phyloP scores from a whole-genome alignment of 768 basidiomycete genomes.

The Pisolithus tinctorius region DNA sequence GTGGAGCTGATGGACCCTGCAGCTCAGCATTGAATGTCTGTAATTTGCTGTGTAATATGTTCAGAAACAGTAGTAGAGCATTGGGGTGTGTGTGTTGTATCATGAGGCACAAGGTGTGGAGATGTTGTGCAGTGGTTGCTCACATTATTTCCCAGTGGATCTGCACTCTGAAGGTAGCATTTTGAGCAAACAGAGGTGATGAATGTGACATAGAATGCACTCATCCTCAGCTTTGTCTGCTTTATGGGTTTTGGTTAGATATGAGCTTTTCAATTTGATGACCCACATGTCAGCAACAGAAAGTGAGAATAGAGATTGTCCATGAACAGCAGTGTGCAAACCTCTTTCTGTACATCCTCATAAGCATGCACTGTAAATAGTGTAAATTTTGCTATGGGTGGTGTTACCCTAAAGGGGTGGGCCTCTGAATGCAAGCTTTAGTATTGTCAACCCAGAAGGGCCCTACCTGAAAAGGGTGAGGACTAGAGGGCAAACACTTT shows the following conservation, averaged over 20 bases:
- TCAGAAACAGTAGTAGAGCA: conserved; percentile 83
- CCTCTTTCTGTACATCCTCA: conserved; percentile 60
- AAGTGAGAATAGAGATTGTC: background rate
- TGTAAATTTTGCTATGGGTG: too few species aligned
- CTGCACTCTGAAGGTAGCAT: conserved; percentile 51
- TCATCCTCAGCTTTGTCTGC: conserved; percentile 95
- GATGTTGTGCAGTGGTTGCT: conserved; percentile 80
- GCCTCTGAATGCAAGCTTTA: too few species aligned
- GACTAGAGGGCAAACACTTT: too few species aligned
- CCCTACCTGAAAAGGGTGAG: too few species aligned
- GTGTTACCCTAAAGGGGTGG: too few species aligned
- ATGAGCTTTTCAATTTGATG: conserved; percentile 66
- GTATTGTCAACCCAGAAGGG: too few species aligned
- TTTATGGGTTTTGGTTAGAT: conserved; percentile 68
- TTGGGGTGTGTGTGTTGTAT: conserved; percentile 38
- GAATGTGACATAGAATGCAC: conserved; percentile 40
- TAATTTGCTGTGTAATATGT: conserved; percentile 76
- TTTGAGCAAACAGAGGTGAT: conserved; percentile 1
- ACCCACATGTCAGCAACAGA: conserved; percentile 26
- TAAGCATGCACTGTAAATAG: conserved; percentile 65
- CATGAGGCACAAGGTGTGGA: conserved; percentile 56
- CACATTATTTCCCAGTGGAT: conserved; percentile 64
- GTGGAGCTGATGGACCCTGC: conserved; percentile 28
- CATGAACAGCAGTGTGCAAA: conserved; percentile 22
- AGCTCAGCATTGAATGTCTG: conserved; percentile 63